Conservation (phyloP, 768 basidiomycete genomes). For the Daedalea quercina region DNA sequence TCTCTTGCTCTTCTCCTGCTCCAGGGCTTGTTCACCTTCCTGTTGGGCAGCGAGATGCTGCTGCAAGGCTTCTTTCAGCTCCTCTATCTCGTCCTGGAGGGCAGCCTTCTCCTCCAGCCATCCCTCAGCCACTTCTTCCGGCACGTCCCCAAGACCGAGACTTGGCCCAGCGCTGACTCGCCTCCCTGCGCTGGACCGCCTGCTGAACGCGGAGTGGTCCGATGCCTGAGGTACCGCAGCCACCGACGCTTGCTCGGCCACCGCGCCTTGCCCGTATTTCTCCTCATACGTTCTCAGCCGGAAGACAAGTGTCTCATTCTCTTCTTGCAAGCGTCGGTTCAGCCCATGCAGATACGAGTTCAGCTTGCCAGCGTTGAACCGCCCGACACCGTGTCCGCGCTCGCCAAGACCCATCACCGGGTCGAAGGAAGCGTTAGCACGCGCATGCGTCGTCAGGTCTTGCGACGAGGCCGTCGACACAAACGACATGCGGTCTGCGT, state of each 20-base stretch:
- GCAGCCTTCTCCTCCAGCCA: slow-evolving; percentile 70
- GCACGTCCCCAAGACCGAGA: slow-evolving; percentile 49
- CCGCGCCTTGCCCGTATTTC: slow-evolving; percentile 19
- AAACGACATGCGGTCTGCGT: slow-evolving; percentile 55
- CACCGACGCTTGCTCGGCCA: slow-evolving; percentile 1
- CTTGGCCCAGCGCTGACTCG: slow-evolving; percentile 47
- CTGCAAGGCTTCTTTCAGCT: slow-evolving; percentile 31
- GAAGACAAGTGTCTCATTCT: slow-evolving; percentile 64
- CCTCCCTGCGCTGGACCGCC: slow-evolving; percentile 30
- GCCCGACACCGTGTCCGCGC: slow-evolving; percentile 59
- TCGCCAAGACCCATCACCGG: slow-evolving; percentile 71
- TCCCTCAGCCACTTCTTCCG: slow-evolving; percentile 57
- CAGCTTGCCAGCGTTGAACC: slow-evolving; percentile 81
- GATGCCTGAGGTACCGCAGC: slow-evolving; percentile 5
- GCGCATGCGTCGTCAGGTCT: slow-evolving; percentile 71
- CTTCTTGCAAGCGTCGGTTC: slow-evolving; percentile 77
- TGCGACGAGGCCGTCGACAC: slow-evolving; percentile 84
- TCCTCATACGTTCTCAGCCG: slow-evolving; percentile 51
- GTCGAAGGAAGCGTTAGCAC: slow-evolving; percentile 86
- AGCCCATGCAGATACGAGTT: slow-evolving; percentile 83
- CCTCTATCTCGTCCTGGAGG: slow-evolving; percentile 31
- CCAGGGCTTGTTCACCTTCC: slow-evolving; percentile 38
- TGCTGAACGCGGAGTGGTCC: slow-evolving; percentile 27
- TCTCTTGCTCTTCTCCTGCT: slow-evolving; percentile 51
- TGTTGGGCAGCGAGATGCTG: slow-evolving; percentile 27